A percentile compares a stretch with the other conserved stretches of the same genome.
phyloP scores from a whole-genome alignment of 495 filamentous ascomycete species.

The Xylona heveae region DNA sequence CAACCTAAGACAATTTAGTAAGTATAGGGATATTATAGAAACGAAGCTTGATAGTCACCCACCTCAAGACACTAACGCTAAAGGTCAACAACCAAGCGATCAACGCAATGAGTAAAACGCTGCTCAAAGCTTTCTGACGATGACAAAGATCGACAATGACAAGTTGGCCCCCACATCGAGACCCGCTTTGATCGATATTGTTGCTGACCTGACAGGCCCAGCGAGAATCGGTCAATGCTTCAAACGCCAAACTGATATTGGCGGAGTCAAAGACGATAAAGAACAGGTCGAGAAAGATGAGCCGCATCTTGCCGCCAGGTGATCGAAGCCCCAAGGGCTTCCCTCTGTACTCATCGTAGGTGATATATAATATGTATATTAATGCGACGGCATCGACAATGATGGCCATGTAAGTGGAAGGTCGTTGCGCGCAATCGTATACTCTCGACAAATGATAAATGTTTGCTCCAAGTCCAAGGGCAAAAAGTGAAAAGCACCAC shows the following conservation, averaged over 20 bases:
- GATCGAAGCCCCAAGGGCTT: constrained; percentile 78
- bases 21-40: background rate
- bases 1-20: no score
- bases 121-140: constrained; percentile 57
- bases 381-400: constrained; percentile 76
- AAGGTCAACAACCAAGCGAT: constrained; percentile 84
- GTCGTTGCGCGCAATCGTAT: constrained; percentile 27
- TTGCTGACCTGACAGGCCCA: constrained; percentile 32
- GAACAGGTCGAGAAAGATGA: constrained; percentile 77
- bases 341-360: constrained; percentile 86
- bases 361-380: constrained; percentile 80
- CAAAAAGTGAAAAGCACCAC: constrained; percentile 58
- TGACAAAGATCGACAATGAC: constrained; percentile 33
- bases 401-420: constrained; percentile 76
- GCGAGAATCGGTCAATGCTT: constrained; percentile 50
- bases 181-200: constrained; percentile 8
- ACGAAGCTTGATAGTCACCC: constrained; percentile 7
- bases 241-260: constrained; percentile 77
- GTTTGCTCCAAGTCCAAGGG: constrained; percentile 55
- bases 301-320: constrained; percentile 60
- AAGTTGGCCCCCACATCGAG: constrained; percentile 4
- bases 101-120: constrained; percentile 62
- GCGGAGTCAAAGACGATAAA: constrained; percentile 94
- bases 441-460: constrained; percentile 14
- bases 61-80: constrained; percentile 70